Percentiles rank a stretch among this genome's conserved stretches.
These are phyloP conservation scores for Scheffersomyces stipitis DNA, from an alignment of 805 yeast genomes.

Conservation along the genomic window DNA sequence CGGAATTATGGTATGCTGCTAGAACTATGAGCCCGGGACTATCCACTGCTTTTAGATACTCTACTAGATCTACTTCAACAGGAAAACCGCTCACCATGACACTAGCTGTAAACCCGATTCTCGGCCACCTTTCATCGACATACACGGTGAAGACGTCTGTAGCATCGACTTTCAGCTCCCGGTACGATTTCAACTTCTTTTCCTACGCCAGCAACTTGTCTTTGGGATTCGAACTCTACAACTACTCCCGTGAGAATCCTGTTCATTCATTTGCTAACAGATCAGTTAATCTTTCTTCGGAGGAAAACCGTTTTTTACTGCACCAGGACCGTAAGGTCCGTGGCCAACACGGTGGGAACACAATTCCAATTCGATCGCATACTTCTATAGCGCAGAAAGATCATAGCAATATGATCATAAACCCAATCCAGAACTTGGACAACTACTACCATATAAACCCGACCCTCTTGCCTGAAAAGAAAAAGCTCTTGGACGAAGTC, in stretches of 20 bases:
- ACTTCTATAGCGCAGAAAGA: constrained; percentile 2
- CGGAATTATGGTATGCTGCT: constrained; percentile 88
- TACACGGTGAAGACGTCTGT: constrained; percentile 81
- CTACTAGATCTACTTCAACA: constrained; percentile 80
- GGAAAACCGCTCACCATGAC: constrained; percentile 91
- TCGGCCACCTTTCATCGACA: constrained; percentile 86
- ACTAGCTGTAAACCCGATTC: constrained; percentile 78
- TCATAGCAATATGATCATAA: constrained; percentile 11
- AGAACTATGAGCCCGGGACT: constrained; percentile 84
- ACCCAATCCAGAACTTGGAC: constrained; percentile 24
- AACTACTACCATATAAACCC: constrained; percentile 30
- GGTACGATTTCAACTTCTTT: constrained; percentile 85
- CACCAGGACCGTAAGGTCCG: background rate
- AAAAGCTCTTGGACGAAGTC: constrained; percentile 13
- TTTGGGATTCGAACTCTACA: constrained; percentile 84
- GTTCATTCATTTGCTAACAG: constrained; percentile 2
- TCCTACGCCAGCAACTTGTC: constrained; percentile 87
- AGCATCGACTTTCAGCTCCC: constrained; percentile 73
- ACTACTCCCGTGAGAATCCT: constrained; percentile 29
- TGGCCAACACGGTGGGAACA: no score
- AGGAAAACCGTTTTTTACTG: background rate
- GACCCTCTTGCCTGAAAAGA: constrained; percentile 12
- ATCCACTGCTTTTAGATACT: constrained; percentile 80
- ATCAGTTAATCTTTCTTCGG: background rate
- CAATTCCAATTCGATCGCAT: background rate